These are phyloP conservation scores for Flaveria trinervia DNA, from an alignment of 129 eudicot genomes.

Conservation along the genomic window DNA sequence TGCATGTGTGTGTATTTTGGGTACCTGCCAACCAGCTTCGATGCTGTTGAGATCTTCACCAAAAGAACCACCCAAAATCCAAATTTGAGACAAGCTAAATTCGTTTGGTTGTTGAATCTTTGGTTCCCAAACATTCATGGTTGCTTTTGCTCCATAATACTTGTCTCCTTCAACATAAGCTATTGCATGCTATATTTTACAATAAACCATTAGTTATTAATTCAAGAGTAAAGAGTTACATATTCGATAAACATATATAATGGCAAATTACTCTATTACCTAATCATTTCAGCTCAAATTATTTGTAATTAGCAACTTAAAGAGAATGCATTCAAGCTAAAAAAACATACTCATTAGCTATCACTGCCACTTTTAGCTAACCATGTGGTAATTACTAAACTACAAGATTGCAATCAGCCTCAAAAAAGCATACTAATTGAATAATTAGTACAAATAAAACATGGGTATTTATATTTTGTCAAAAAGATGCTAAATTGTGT, in stretches of 20 bases:
- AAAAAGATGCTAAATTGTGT: conserved; percentile 11
- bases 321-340: not conserved
- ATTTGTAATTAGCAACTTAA: not conserved
- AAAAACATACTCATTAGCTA: not conserved
- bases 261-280: not conserved
- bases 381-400: conserved; percentile 8
- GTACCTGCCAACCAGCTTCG: conserved; percentile 99
- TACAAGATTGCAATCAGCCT: conserved; percentile 4
- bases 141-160: conserved; percentile 88
- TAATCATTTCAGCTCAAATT: conserved; percentile 19
- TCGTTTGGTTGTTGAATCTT: conserved; percentile 85
- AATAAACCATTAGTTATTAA: not conserved
- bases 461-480: conserved; percentile 7
- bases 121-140: conserved; percentile 97
- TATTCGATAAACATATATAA: not conserved
- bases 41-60: conserved; percentile 97
- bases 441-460: conserved; percentile 13
- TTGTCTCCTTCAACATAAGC: conserved; percentile 96
- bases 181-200: conserved; percentile 73
- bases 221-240: not conserved
- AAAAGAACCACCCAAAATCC: conserved; percentile 93
- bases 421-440: conserved; percentile 8
- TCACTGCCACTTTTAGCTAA: not conserved
- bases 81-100: conserved; percentile 83
- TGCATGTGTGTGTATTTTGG: not conserved